Base-by-base conservation (phyloP, 176 grass and related monocot species). In the Dactylis glomerata region DNA sequence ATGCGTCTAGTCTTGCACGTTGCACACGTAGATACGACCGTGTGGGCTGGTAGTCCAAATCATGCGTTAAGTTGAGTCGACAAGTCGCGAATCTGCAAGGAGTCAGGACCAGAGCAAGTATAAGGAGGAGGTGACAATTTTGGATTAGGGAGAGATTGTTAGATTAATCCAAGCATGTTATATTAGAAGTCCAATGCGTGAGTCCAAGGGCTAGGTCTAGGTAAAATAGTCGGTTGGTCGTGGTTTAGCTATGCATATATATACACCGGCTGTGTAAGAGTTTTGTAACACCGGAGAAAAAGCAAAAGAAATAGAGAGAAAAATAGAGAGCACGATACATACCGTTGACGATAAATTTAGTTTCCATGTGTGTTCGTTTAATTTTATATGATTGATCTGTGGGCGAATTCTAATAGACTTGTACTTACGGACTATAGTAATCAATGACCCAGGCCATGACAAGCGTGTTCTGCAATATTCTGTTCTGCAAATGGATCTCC, bases 381-480 rank as follows among this genome's bases (percentile, higher is more conserved):
- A 11, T 10, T 42, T 42, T 1, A 42, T 42, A 10, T 42, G 41
- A 42, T 42, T 2, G 10, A 42, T 42, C 8, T 2, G 10, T 42
- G 41, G 41, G 10, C 9, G 11, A 42, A 12, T 42, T 42, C 3
- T 10, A 42, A 42, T 5, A 54, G 84, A 38, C 83, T 28, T 79
- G 8, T 83, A 67, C 82, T 49, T 67, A 64, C 45, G 42, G 64
- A 72, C 73, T 78, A 73, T 31, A 68, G 10, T 51, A 79, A 32
- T 75, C 65, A 77, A 28, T 24, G 12, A 75, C 14, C 20, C 20
- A 19, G 64, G 36, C 37, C 45, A 87, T 79, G 80, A 50, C 75
- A 80, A n/a, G 67, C 20, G 37, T 40, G 41, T 73, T 4, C 45
- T 47, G 45, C 45, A 47, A 47, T 47, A n/a, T 47, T 47, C 12